Percentiles rank a stretch among this genome's conserved stretches.
These are phyloP conservation scores for Platismatia glauca DNA, from an alignment of 495 filamentous ascomycete genomes.

Conservation along the genomic window DNA sequence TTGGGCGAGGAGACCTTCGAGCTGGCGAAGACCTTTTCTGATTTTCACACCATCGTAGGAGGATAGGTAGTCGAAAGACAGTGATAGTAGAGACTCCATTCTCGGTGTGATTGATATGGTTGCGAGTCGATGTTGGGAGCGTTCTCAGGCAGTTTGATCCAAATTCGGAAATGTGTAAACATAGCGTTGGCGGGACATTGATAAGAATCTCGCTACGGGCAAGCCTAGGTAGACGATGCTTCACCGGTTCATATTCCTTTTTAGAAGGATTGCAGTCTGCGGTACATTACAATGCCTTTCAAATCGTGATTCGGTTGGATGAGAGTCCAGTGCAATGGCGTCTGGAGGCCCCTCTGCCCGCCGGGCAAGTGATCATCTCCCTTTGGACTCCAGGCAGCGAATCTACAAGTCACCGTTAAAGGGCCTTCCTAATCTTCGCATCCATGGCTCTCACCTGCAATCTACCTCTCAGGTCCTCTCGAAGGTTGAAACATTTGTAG, in stretches of 20 bases:
- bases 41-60: conserved; percentile 85
- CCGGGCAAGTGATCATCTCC: no score
- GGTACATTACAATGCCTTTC: no score
- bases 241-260: no score
- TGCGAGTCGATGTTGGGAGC: neutral
- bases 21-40: conserved; percentile 86
- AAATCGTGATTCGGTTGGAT: no score
- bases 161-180: neutral
- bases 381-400: no score
- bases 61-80: conserved; percentile 93
- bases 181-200: conserved; percentile 3
- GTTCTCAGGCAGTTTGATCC: neutral
- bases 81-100: conserved; percentile 88
- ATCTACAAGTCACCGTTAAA: neutral
- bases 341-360: no score
- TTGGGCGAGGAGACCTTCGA: conserved; percentile 91
- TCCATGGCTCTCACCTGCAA: neutral
- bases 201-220: no score
- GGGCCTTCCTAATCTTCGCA: neutral
- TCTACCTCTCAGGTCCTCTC: neutral
- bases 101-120: neutral
- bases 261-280: no score
- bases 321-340: neutral
- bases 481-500: neutral
- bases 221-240: no score